Evolutionary conservation across 345 rosid genomes (phyloP).

Genomic region (Acer campestre): DNA sequence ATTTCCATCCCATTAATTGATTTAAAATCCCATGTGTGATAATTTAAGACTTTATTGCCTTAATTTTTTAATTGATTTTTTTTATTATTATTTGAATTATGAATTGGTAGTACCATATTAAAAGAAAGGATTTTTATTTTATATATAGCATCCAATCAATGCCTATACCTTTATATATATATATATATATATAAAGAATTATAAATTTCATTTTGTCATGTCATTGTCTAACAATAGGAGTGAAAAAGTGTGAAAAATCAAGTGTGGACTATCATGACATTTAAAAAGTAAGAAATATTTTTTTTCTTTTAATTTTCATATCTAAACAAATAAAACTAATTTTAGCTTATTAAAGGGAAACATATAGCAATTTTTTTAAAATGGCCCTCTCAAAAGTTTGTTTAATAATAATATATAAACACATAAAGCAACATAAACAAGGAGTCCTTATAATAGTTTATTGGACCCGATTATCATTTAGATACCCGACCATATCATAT

Average conservation of each 20-base stretch:
- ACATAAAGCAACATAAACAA: background rate
- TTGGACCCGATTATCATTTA: background rate
- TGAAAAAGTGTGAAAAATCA: background rate
- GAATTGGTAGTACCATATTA: no score
- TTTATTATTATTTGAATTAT: no score
- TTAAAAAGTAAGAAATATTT: background rate
- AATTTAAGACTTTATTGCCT: background rate
- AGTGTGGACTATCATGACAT: background rate
- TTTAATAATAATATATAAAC: background rate
- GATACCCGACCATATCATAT: background rate
- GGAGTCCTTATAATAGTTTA: background rate
- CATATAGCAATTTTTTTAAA: background rate
- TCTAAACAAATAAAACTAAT: no score
- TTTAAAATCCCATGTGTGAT: background rate
- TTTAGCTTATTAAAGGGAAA: no score
- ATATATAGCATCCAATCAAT: background rate
- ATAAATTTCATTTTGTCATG: background rate
- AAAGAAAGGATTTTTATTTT: no score
- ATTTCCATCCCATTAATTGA: no score
- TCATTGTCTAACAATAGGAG: background rate
- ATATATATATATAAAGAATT: background rate
- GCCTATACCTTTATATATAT: background rate
- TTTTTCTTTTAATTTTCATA: background rate
- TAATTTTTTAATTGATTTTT: background rate
- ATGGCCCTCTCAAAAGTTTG: slow-evolving; percentile 3